Evolutionary conservation across 495 filamentous ascomycete species (phyloP), one percentile per base, ranked within the genome.

Genomic region (Sordaria brevicollis): DNA sequence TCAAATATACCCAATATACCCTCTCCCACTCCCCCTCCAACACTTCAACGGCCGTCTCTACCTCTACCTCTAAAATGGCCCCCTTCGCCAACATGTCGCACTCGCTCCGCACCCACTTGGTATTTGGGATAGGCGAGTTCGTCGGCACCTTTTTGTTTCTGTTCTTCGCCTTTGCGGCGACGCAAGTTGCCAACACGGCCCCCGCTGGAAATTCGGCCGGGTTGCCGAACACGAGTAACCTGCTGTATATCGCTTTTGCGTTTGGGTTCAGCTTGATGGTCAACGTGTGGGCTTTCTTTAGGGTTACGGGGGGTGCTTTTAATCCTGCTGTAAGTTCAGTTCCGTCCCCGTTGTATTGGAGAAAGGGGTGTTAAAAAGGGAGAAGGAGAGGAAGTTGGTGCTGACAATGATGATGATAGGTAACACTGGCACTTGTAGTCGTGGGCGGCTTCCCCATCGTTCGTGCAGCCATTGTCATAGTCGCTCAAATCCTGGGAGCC

Each of bases 261-360:
- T 96, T 95, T 72, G 92, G 91, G 1, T 87, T 93, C 74, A 88
- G 89, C 10, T 82, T 96, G 68, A 87, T 87, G 10, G 90, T 92
- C 75, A 95, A 94, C 74, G 91, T 91, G 2, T 96, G 91, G 92
- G 86, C 92, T 1, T 96, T 94, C 82, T 95, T 91, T 79, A 87
- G 92, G 10, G 86, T 95, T 36, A 89, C 85, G 3, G 92, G 92
- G 9, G 92, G 92, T 10, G 77, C 93, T 10, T 96, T 95, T 78
- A 95, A 96, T 74, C 93, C 93, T 0, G 90, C 88, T 41, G 90
- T 71, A 71, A 29, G 71, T 71, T 1, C 7, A 17, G 2, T n/a
- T 19, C 31, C 15, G 88, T 81, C 74, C 29, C 41, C 15, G n/a
- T n/a, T n/a, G n/a, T n/a, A n/a, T n/a, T n/a, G n/a, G n/a, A n/a